A percentile compares a stretch with the other conserved stretches of the same genome.
phyloP scores from a whole-genome alignment of 148 eudicot species.

The Rhododendron ferrugineum region DNA sequence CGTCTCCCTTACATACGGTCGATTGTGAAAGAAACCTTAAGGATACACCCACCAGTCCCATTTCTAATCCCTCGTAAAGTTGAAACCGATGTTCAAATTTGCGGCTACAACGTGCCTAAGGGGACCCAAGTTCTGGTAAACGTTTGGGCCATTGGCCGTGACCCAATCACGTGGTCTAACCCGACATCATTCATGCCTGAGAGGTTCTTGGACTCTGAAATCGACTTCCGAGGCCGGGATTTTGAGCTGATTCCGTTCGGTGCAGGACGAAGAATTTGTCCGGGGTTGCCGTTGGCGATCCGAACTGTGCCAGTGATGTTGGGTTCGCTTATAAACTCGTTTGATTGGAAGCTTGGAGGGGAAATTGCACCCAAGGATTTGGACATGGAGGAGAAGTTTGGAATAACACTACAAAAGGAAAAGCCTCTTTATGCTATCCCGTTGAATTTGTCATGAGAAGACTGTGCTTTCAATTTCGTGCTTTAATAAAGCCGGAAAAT shows the following conservation, averaged over 20 bases:
- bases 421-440: constrained; percentile 11
- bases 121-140: constrained; percentile 10
- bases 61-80: constrained; percentile 6
- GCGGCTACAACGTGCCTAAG: constrained; percentile 7
- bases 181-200: constrained; percentile 2
- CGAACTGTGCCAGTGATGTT: constrained; percentile 11
- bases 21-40: constrained; percentile 3
- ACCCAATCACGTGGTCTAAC: background rate
- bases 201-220: constrained; percentile 7
- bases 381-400: constrained; percentile 16
- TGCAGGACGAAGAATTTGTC: constrained; percentile 10
- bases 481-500: background rate
- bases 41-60: constrained; percentile 9
- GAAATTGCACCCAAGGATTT: constrained; percentile 4
- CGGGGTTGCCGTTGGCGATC: constrained; percentile 5
- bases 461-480: background rate
- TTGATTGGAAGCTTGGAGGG: constrained; percentile 15
- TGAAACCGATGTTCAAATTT: background rate
- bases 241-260: constrained; percentile 14
- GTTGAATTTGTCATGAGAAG: background rate
- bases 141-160: constrained; percentile 11
- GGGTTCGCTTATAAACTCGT: constrained; percentile 11
- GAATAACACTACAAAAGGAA: constrained; percentile 10
- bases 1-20: constrained; percentile 4
- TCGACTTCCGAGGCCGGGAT: constrained; percentile 5